These are phyloP conservation scores for Trypethelium eluteriae DNA, from an alignment of 495 filamentous ascomycete species.

Conservation along the genomic window DNA sequence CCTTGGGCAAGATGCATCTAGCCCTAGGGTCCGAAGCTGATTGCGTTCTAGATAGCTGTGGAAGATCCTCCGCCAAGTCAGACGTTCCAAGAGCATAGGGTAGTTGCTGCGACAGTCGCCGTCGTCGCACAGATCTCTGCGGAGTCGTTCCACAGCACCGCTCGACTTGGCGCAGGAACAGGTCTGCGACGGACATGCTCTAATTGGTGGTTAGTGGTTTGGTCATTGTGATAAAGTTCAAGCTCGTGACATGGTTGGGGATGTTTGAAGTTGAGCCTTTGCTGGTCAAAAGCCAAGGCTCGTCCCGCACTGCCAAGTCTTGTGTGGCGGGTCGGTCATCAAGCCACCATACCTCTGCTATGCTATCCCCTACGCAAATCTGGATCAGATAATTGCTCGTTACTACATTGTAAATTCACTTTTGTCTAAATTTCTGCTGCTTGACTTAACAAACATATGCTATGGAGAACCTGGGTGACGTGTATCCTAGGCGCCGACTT, in stretches of 20 bases:
- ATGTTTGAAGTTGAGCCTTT: neutral
- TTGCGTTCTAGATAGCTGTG: no score
- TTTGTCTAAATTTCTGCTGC: no score
- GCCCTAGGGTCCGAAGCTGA: neutral
- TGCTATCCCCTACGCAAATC: neutral
- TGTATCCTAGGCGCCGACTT: no score
- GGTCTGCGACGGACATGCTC: neutral
- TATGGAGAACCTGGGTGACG: no score
- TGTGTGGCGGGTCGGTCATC: neutral
- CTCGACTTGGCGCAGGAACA: neutral
- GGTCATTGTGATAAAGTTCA: neutral
- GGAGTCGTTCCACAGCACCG: neutral
- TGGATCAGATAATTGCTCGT: no score
- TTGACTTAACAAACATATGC: no score
- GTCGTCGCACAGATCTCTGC: neutral
- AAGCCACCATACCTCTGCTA: neutral
- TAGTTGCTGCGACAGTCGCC: neutral
- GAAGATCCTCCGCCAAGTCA: neutral
- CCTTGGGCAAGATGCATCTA: neutral
- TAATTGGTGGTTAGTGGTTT: neutral
- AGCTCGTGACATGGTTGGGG: neutral
- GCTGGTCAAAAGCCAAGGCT: neutral
- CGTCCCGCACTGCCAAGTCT: neutral
- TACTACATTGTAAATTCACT: no score
- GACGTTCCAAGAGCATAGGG: neutral